Percentiles rank a stretch among this genome's conserved stretches.
These are phyloP conservation scores for Annulohypoxylon stygium DNA, from an alignment of 495 filamentous ascomycete species.

Conservation along the genomic window DNA sequence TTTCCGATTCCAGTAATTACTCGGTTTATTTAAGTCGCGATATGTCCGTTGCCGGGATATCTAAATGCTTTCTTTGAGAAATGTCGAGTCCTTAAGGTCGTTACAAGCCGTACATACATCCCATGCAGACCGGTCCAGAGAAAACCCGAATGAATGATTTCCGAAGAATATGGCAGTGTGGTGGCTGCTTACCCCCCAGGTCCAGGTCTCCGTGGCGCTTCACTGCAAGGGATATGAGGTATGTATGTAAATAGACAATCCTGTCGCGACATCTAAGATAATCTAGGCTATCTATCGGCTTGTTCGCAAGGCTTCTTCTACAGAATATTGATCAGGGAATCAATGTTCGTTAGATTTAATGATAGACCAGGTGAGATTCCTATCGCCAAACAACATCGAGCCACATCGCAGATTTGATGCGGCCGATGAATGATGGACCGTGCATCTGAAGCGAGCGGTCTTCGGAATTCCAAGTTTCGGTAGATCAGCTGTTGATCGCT, in stretches of 20 bases:
- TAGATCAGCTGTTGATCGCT: background rate
- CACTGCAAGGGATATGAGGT: slow-evolving; percentile 5
- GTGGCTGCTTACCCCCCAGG: slow-evolving; percentile 23
- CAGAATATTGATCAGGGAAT: background rate
- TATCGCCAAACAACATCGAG: background rate
- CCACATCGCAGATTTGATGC: background rate
- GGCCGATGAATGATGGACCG: background rate
- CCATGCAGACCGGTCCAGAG: slow-evolving; percentile 31
- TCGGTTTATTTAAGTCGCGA: slow-evolving; percentile 49
- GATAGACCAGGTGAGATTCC: background rate
- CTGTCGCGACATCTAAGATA: slow-evolving; percentile 22
- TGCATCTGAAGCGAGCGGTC: background rate
- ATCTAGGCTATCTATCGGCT: background rate
- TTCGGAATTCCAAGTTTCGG: background rate
- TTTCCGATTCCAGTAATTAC: slow-evolving; percentile 48
- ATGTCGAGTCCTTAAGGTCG: slow-evolving; percentile 43
- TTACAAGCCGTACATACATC: slow-evolving; percentile 57
- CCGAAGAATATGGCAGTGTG: background rate
- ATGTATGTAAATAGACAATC: background rate
- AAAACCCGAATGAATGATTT: slow-evolving; percentile 26
- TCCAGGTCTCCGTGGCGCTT: slow-evolving; percentile 14
- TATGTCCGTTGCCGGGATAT: slow-evolving; percentile 45
- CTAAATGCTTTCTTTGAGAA: slow-evolving; percentile 43
- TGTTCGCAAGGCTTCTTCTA: slow-evolving; percentile 17
- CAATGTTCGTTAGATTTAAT: background rate